Evolutionary conservation across 225 moss, liverwort and hornwort genomes (phyloP).

Genomic region (Thuidium tamariscinum): DNA sequence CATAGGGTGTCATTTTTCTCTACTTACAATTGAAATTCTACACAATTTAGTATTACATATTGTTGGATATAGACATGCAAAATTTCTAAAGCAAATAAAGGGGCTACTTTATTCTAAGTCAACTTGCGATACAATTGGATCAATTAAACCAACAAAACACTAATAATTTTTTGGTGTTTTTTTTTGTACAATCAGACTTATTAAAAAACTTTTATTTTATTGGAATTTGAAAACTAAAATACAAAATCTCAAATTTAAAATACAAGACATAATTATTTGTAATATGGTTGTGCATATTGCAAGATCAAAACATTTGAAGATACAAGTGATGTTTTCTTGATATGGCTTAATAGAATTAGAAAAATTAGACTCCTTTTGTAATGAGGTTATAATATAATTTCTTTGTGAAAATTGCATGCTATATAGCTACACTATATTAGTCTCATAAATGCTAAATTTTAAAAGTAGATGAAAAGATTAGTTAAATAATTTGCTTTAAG

Average conservation of each 20-base stretch:
- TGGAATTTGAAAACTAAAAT: fast-evolving
- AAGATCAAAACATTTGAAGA: neutral
- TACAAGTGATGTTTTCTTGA: neutral
- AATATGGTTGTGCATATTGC: fast-evolving
- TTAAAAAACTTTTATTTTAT: no score
- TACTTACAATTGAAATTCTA: neutral
- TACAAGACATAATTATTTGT: fast-evolving
- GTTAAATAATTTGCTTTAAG: neutral
- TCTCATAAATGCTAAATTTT: fast-evolving
- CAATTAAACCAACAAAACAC: fast-evolving
- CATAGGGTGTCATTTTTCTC: neutral
- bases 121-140: neutral
- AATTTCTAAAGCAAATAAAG: neutral
- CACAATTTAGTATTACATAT: no score
- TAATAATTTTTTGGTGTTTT: no score
- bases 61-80: fast-evolving
- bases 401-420: neutral
- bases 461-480: neutral
- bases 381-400: neutral
- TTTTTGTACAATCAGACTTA: no score
- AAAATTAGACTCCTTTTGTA: neutral
- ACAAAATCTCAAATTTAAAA: neutral
- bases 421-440: no score
- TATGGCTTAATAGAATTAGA: fast-evolving
- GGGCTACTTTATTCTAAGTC: fast-evolving